phyloP scores from a whole-genome alignment of 1,139 yeast genomes.

The Geotrichum macrosporum region DNA sequence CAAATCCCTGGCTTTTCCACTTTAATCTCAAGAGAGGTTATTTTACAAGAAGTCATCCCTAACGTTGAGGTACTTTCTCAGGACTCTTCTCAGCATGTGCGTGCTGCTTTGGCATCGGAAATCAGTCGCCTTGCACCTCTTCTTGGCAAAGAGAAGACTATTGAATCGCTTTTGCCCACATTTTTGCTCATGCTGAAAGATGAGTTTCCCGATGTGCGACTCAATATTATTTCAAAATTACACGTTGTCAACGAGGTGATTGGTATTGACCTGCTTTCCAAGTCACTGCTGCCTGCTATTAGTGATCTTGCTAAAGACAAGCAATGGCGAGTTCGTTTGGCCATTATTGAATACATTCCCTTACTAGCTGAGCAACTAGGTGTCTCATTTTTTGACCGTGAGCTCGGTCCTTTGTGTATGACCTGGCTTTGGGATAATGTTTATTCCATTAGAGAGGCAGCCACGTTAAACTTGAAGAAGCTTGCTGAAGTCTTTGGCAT shows the following conservation, averaged over 20 bases:
- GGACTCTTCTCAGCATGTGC: constrained; percentile 89
- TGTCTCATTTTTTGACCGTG: constrained; percentile 86
- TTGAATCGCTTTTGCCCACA: constrained; percentile 78
- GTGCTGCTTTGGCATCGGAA: constrained; percentile 87
- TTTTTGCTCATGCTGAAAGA: constrained; percentile 92
- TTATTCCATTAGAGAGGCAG: constrained; percentile 94
- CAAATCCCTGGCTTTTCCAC: constrained; percentile 77
- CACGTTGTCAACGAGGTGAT: constrained; percentile 91
- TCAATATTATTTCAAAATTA: constrained; percentile 87
- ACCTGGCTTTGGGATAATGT: constrained; percentile 99
- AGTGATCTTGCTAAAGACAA: constrained; percentile 94
- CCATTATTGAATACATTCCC: constrained; percentile 95
- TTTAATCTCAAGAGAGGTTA: constrained; percentile 42
- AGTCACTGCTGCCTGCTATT: constrained; percentile 89
- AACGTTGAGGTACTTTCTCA: constrained; percentile 77
- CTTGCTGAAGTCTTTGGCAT: constrained; percentile 86
- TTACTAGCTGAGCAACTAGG: constrained; percentile 94
- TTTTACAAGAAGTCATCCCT: constrained; percentile 73
- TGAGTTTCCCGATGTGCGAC: constrained; percentile 93
- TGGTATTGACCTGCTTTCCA: constrained; percentile 83
- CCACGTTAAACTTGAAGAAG: constrained; percentile 75
- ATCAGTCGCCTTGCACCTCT: constrained; percentile 84
- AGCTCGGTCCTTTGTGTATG: constrained; percentile 83
- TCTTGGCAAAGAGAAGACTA: constrained; percentile 79
- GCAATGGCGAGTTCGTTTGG: constrained; percentile 97